Percentiles rank a stretch among this genome's conserved stretches.
Conservation (phyloP, 441 rosid genomes). For the Breynia disticha region DNA sequence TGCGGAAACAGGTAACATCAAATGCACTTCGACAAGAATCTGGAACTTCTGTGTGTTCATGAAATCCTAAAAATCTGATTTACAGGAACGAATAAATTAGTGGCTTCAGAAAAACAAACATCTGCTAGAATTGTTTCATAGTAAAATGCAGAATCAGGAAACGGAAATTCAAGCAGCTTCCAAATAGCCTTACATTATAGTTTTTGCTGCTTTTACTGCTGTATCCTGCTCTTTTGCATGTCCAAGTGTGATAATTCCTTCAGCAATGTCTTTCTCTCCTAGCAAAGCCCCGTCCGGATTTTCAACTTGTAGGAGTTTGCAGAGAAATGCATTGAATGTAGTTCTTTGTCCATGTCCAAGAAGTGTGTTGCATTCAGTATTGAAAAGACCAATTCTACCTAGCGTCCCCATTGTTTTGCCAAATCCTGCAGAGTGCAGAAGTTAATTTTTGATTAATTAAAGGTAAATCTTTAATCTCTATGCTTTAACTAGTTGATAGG, state of each 20-base stretch:
- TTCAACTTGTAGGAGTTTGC: slow-evolving; percentile 38
- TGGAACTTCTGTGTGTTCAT: slow-evolving; percentile 57
- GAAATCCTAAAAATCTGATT: slow-evolving; percentile 64
- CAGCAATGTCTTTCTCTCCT: slow-evolving; percentile 51
- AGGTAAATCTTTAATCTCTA: background rate
- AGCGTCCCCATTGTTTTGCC: slow-evolving; percentile 66
- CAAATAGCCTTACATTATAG: slow-evolving; percentile 47
- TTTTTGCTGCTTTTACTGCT: slow-evolving; percentile 62
- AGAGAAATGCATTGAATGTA: slow-evolving; percentile 48
- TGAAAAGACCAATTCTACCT: slow-evolving; percentile 57
- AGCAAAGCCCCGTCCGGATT: slow-evolving; percentile 17
- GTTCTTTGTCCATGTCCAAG: slow-evolving; percentile 32
- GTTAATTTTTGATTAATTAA: background rate
- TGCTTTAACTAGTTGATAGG: no score
- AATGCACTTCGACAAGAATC: slow-evolving; percentile 49
- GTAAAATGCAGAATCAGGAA: no score
- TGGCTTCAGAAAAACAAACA: background rate
- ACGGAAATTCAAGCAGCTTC: background rate
- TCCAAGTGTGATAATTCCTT: slow-evolving; percentile 50
- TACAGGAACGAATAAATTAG: slow-evolving; percentile 16
- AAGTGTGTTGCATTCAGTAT: slow-evolving; percentile 33
- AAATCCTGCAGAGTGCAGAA: slow-evolving; percentile 49
- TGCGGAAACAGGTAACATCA: slow-evolving; percentile 56
- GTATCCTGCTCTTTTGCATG: slow-evolving; percentile 44
- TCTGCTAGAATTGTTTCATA: no score